A percentile compares a stretch with the other conserved stretches of the same genome.
These are phyloP conservation scores for Camellia lanceoleosa DNA, from an alignment of 148 eudicot genomes.

Conservation along the genomic window DNA sequence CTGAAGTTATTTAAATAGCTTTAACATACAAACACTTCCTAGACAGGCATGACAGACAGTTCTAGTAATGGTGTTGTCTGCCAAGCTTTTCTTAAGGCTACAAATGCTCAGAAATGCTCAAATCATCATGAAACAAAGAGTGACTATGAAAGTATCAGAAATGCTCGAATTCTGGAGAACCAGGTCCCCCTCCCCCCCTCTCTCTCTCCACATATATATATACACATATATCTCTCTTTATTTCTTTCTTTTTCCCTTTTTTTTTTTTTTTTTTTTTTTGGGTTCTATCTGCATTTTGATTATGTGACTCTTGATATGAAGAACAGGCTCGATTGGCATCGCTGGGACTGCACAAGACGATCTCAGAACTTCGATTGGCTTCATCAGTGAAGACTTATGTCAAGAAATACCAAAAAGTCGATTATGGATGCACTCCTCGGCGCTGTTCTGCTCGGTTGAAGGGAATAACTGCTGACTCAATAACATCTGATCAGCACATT, in stretches of 20 bases:
- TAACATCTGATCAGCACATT: background rate
- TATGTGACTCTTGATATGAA: background rate
- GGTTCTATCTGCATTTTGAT: background rate
- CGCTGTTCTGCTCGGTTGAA: conserved; percentile 20
- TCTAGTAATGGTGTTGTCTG: no score
- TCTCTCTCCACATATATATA: background rate
- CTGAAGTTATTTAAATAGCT: no score
- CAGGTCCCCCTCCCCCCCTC: conserved; percentile 16
- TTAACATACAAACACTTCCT: no score
- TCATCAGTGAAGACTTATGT: conserved; percentile 19
- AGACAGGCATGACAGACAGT: no score
- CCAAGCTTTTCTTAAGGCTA: no score
- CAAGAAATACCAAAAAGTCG: conserved; percentile 16
- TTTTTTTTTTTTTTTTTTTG: no score
- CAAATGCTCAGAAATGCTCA: no score
- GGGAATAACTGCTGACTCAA: background rate
- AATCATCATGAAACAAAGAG: conserved; percentile 8
- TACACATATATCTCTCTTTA: background rate
- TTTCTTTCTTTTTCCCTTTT: background rate
- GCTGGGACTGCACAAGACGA: conserved; percentile 31
- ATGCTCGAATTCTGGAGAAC: conserved; percentile 35
- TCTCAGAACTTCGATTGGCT: conserved; percentile 29
- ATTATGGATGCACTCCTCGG: background rate
- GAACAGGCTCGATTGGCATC: conserved; percentile 35
- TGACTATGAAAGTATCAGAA: conserved; percentile 34